Percentiles rank a stretch among this genome's conserved stretches.
Conservation (phyloP, 192 early-diverging fungal genomes). For the Cladochytrium replicatum region DNA sequence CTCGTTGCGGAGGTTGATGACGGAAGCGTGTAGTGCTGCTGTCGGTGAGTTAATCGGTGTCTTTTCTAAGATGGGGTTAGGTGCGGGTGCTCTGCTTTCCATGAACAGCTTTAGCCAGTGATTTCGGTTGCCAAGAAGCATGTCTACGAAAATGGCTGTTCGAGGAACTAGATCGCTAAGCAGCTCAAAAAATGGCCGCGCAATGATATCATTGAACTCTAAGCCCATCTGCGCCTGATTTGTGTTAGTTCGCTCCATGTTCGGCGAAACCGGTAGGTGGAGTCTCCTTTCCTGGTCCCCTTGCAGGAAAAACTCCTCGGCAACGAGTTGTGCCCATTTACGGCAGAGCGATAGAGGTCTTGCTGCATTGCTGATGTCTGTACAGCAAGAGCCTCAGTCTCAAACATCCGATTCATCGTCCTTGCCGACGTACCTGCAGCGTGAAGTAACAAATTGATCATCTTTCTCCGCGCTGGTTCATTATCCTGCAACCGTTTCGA, state of each 20-base stretch:
- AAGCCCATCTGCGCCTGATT: slow-evolving; percentile 67
- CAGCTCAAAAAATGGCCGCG: slow-evolving; percentile 74
- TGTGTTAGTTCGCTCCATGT: slow-evolving; percentile 66
- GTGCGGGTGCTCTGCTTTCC: slow-evolving; percentile 22
- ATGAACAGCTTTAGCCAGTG: no score
- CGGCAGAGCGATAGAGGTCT: slow-evolving; percentile 77
- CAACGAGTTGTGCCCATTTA: slow-evolving; percentile 80
- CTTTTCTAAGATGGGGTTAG: no score
- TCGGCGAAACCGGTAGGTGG: slow-evolving; percentile 70
- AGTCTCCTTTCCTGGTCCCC: slow-evolving; percentile 73
- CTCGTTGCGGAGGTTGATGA: not conserved
- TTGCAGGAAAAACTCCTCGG: slow-evolving; percentile 78
- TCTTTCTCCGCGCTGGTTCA: slow-evolving; percentile 5
- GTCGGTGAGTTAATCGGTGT: not conserved
- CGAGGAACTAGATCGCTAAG: slow-evolving; percentile 70
- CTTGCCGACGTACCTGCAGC: slow-evolving; percentile 40
- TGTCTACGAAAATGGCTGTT: slow-evolving; percentile 44
- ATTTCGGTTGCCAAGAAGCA: slow-evolving; percentile 41
- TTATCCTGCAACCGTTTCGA: not conserved
- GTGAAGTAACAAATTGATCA: slow-evolving; percentile 64
- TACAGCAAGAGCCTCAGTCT: no score
- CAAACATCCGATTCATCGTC: no score
- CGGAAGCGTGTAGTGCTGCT: not conserved
- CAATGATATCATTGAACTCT: slow-evolving; percentile 78
- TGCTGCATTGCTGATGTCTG: slow-evolving; percentile 78